phyloP scores from a whole-genome alignment of 2,329 filamentous ascomycete species.

The Tolypocladium tundrense region DNA sequence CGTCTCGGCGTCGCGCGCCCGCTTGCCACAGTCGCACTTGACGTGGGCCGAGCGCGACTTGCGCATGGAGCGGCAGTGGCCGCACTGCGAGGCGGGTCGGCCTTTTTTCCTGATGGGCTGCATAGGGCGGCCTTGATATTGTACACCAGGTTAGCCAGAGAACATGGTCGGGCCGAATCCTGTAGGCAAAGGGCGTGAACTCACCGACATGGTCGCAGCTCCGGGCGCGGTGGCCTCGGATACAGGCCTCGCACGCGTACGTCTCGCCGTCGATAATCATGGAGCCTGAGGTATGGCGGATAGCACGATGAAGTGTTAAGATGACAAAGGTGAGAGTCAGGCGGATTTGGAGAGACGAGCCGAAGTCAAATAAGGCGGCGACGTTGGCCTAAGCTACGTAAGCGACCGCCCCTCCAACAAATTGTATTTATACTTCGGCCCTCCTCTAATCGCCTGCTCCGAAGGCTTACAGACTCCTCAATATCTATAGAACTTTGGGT shows the following conservation, averaged over 20 bases:
- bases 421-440: too few species aligned
- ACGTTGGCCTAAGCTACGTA: too few species aligned
- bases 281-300: not conserved
- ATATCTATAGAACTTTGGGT: too few species aligned
- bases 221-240: conserved; percentile 1
- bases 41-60: conserved; percentile 1
- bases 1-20: not conserved
- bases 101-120: conserved; percentile 1
- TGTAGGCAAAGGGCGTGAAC: not conserved
- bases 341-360: too few species aligned
- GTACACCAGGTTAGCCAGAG: not conserved
- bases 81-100: conserved; percentile 1
- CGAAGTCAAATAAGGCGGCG: not conserved
- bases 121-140: not conserved
- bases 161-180: too few species aligned
- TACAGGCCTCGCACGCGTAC: conserved; percentile 1
- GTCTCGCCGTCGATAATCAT: conserved; percentile 1
- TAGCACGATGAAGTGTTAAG: not conserved
- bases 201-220: not conserved
- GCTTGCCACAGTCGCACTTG: conserved; percentile 1
- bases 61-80: conserved; percentile 2
- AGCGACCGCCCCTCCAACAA: too few species aligned
- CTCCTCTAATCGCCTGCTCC: too few species aligned
- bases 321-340: not conserved
- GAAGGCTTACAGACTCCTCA: too few species aligned